A percentile compares a stretch with the other conserved stretches of the same genome.
These are phyloP conservation scores for Schrenkiella parvula DNA, from an alignment of 345 rosid genomes.

Conservation along the genomic window DNA sequence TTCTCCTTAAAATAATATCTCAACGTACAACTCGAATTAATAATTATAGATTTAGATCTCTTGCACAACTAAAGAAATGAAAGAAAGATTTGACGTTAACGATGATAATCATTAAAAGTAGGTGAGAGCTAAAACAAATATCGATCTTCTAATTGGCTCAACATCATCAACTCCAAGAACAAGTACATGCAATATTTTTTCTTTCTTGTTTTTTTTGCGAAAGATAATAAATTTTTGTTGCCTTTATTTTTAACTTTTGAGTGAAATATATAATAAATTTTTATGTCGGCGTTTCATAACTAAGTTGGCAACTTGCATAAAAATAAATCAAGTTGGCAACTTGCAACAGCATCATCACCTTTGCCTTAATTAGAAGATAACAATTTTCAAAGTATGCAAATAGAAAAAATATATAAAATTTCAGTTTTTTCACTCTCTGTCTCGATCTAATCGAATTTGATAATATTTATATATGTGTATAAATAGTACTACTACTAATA, in stretches of 20 bases:
- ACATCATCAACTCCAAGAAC: constrained; percentile 11
- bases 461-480: background rate
- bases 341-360: constrained; percentile 15
- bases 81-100: constrained; percentile 26
- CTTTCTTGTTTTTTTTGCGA: background rate
- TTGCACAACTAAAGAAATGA: background rate
- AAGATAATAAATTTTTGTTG: background rate
- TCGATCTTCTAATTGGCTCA: constrained; percentile 20
- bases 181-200: background rate
- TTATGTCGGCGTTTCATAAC: constrained; percentile 23
- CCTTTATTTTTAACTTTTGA: background rate
- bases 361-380: constrained; percentile 25
- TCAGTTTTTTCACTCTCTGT: background rate
- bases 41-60: background rate
- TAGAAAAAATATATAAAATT: background rate
- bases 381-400: background rate
- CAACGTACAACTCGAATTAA: background rate
- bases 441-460: background rate
- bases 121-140: constrained; percentile 19
- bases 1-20: background rate
- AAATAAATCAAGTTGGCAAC: constrained; percentile 4
- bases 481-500: background rate
- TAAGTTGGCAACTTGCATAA: constrained; percentile 34
- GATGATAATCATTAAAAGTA: constrained; percentile 22
- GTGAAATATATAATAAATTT: background rate